A percentile compares a stretch with the other conserved stretches of the same genome.
phyloP scores from a whole-genome alignment of 768 basidiomycete genomes.

The Russula virescens region DNA sequence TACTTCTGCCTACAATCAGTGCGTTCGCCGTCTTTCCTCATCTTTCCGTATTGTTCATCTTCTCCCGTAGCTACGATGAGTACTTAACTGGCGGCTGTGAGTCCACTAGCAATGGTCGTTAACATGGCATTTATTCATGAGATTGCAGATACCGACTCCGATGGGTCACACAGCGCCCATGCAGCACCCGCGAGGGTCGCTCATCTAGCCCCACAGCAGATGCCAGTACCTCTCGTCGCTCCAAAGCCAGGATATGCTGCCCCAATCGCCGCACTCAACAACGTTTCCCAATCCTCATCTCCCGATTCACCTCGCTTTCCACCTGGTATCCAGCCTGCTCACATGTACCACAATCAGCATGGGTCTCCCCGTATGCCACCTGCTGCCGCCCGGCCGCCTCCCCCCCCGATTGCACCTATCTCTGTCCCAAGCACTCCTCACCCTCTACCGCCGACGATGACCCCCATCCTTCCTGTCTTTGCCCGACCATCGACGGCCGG shows the following conservation, averaged over 20 bases:
- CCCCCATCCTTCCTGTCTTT: conserved; percentile 75
- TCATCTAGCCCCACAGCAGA: conserved; percentile 15
- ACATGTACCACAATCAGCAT: conserved; percentile 25
- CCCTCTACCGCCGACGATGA: conserved; percentile 69
- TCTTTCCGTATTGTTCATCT: conserved; percentile 12
- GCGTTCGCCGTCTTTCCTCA: conserved; percentile 29
- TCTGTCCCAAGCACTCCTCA: conserved; percentile 54
- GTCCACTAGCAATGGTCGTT: conserved; percentile 48
- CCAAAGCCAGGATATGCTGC: conserved; percentile 72
- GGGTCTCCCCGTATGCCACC: conserved; percentile 18
- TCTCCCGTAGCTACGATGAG: conserved; percentile 51
- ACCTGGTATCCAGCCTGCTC: conserved; percentile 30
- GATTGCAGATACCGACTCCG: conserved; percentile 40
- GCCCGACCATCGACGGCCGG: conserved; percentile 49
- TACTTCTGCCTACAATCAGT: conserved; percentile 66
- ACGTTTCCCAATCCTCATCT: conserved; percentile 44
- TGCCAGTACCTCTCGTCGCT: conserved; percentile 48
- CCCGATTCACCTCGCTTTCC: conserved; percentile 30
- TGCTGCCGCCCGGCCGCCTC: conserved; percentile 29
- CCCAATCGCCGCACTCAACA: conserved; percentile 58
- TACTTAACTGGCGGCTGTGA: conserved; percentile 46
- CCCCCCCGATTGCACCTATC: conserved; percentile 30
- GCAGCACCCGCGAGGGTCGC: conserved; percentile 13
- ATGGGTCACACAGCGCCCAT: conserved; percentile 33
- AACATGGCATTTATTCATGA: conserved; percentile 44